Percentiles rank a stretch among this genome's conserved stretches.
phyloP scores from a whole-genome alignment of 176 grass and related monocot genomes.

The Phragmites australis region DNA sequence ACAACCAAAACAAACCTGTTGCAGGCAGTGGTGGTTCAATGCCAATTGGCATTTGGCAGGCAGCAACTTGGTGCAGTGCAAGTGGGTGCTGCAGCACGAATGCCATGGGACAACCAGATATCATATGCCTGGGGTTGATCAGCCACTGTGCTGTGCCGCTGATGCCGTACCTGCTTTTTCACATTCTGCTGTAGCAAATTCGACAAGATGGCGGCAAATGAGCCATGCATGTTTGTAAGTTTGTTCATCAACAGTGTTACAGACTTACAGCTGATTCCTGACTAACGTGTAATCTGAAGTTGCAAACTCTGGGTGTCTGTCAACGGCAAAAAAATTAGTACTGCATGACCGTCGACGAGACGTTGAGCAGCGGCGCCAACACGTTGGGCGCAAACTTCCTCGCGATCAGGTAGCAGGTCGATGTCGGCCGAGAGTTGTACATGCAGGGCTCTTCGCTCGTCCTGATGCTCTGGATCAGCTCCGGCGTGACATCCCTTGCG shows the following conservation, averaged over 20 bases:
- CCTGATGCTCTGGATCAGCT: constrained; percentile 60
- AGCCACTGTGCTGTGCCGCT: not conserved
- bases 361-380: constrained; percentile 58
- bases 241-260: not conserved
- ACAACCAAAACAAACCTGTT: constrained; percentile 39
- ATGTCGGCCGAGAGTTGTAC: constrained; percentile 51
- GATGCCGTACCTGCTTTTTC: not conserved
- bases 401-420: constrained; percentile 74
- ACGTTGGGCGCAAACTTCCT: constrained; percentile 76
- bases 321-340: constrained; percentile 24
- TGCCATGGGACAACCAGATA: constrained; percentile 6
- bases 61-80: constrained; percentile 2
- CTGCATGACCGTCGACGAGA: constrained; percentile 60
- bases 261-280: not conserved
- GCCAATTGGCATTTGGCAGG: constrained; percentile 47
- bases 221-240: not conserved
- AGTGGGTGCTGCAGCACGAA: constrained; percentile 25
- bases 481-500: constrained; percentile 39
- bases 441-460: constrained; percentile 47
- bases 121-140: not conserved
- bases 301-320: not conserved
- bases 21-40: constrained; percentile 34
- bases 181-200: not conserved
- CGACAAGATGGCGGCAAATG: constrained; percentile 30
- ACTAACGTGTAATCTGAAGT: constrained; percentile 11